A percentile compares a stretch with the other conserved stretches of the same genome.
phyloP scores from a whole-genome alignment of 2,329 filamentous ascomycete genomes.

The Aspergillus sp. region DNA sequence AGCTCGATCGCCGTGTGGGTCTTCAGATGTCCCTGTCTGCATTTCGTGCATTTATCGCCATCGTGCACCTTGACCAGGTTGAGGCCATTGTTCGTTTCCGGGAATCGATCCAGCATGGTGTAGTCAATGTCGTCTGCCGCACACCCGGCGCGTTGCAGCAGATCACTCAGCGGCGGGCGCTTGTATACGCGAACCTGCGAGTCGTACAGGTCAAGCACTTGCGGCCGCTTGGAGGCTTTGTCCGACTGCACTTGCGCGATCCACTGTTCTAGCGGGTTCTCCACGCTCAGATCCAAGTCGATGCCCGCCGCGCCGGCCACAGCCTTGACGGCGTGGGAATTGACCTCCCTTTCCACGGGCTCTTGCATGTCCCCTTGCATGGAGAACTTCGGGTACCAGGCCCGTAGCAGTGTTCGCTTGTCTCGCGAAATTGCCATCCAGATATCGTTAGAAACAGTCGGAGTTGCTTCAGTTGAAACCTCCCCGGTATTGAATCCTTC shows the following conservation, averaged over 20 bases:
- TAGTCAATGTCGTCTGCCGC: slow-evolving; percentile 32
- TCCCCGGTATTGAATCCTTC: slow-evolving; percentile 26
- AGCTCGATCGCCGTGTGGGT: slow-evolving; percentile 79
- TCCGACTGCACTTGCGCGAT: slow-evolving; percentile 32
- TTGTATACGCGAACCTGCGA: slow-evolving; percentile 39
- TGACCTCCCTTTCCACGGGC: slow-evolving; percentile 45
- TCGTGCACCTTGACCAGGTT: slow-evolving; percentile 65
- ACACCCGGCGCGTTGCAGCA: slow-evolving; percentile 29
- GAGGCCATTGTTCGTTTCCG: slow-evolving; percentile 45
- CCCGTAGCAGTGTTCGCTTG: slow-evolving; percentile 65
- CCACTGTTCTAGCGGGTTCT: slow-evolving; percentile 59
- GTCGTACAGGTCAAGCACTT: slow-evolving; percentile 42
- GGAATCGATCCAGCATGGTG: slow-evolving; percentile 36
- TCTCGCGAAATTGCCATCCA: slow-evolving; percentile 52
- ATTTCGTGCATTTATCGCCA: slow-evolving; percentile 73
- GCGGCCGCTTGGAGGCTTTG: slow-evolving; percentile 23
- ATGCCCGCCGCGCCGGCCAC: slow-evolving; percentile 51
- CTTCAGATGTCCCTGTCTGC: slow-evolving; percentile 60
- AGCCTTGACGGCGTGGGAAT: slow-evolving; percentile 64
- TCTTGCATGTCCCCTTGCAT: slow-evolving; percentile 29
- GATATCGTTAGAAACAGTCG: slow-evolving; percentile 37
- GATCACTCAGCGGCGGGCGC: slow-evolving; percentile 37
- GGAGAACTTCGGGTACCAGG: slow-evolving; percentile 60
- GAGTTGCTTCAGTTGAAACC: slow-evolving; percentile 16
- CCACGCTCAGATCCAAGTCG: slow-evolving; percentile 69